phyloP scores from a whole-genome alignment of 2,329 filamentous ascomycete species.

The Venturia carpophila region DNA sequence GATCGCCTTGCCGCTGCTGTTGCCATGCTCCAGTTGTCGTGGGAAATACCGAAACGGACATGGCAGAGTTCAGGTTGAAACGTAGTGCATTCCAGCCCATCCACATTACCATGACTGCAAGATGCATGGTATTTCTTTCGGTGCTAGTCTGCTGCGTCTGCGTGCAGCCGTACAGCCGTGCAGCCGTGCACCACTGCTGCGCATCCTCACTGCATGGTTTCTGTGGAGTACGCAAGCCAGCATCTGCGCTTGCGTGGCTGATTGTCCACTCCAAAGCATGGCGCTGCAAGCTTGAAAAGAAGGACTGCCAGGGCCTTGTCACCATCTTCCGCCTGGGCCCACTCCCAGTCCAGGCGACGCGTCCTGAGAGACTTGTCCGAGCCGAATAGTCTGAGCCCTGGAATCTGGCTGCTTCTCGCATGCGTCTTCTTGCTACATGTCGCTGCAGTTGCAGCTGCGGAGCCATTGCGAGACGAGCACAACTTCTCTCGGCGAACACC shows the following conservation, averaged over 20 bases:
- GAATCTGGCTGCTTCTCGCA: not conserved
- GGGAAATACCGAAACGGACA: not conserved
- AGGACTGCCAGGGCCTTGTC: not conserved
- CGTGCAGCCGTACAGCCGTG: too few relatives aligned
- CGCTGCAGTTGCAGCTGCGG: not conserved
- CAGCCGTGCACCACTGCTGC: not conserved
- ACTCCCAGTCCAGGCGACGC: too few relatives aligned
- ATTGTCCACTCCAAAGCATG: not conserved
- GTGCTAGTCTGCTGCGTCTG: conserved; percentile 4
- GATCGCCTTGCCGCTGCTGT: not conserved
- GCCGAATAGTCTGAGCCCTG: not conserved
- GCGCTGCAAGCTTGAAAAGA: not conserved
- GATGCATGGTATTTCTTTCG: not conserved
- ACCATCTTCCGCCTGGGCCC: not conserved
- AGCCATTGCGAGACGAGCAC: conserved; percentile 11
- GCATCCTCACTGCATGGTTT: not conserved
- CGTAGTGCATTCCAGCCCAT: not conserved
- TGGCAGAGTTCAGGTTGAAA: not conserved
- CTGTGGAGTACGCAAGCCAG: conserved; percentile 3
- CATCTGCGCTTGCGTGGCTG: conserved; percentile 2
- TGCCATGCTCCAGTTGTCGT: not conserved
- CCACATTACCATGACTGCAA: too few relatives aligned
- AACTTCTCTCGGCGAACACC: not conserved
- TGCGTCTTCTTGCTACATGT: not conserved
- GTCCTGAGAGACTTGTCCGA: not conserved